Evolutionary conservation across 192 early-diverging fungal genomes (phyloP).

Genomic region (Chytriomyces hyalinus): DNA sequence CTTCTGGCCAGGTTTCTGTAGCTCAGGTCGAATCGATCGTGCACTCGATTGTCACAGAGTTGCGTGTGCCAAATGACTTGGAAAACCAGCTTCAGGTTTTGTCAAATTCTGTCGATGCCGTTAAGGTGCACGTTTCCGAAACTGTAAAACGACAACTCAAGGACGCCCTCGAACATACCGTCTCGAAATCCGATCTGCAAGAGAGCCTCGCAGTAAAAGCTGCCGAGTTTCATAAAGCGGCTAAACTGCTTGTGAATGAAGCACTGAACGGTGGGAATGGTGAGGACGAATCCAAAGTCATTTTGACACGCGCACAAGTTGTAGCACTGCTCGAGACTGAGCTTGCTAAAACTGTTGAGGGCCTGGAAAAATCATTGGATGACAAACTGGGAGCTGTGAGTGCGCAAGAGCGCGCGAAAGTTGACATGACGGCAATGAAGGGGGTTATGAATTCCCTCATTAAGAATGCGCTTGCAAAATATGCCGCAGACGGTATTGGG

Average conservation of each 20-base stretch:
- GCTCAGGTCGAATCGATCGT: conserved; percentile 1
- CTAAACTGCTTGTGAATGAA: conserved; percentile 18
- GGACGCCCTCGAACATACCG: background rate
- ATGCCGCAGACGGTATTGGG: conserved; percentile 33
- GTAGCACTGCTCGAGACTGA: background rate
- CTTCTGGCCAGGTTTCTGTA: background rate
- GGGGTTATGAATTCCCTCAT: conserved; percentile 26
- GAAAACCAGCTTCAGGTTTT: background rate
- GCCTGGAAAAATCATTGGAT: background rate
- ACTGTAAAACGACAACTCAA: background rate
- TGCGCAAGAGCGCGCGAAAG: background rate
- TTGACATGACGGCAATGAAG: conserved; percentile 26
- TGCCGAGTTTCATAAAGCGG: background rate
- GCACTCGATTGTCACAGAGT: background rate
- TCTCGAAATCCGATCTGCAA: background rate
- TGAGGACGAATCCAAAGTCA: background rate
- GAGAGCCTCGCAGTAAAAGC: background rate
- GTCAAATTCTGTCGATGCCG: background rate
- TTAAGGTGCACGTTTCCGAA: background rate
- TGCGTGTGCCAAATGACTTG: background rate
- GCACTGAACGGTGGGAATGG: background rate
- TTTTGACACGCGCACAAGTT: conserved; percentile 29
- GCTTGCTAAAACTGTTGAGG: background rate
- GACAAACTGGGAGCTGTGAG: background rate
- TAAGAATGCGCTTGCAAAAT: conserved; percentile 18